Evolutionary conservation across 2,329 filamentous ascomycete species (phyloP), one percentile per base, ranked within the genome.

Genomic region (Hansfordia pulvinata): DNA sequence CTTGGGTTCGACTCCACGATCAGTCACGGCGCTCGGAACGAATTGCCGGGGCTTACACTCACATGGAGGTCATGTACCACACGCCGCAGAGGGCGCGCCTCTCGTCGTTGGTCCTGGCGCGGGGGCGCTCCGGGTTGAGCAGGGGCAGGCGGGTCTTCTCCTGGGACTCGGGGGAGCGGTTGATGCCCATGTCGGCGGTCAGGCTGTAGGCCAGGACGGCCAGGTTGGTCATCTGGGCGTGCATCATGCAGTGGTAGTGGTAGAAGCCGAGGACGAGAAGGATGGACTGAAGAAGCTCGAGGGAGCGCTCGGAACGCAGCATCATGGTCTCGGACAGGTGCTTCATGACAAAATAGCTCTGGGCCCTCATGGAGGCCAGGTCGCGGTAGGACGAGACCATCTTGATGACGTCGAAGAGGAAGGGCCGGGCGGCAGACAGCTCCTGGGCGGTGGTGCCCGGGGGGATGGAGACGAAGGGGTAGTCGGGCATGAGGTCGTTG

Each of bases 51-150:
- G 5, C n/a, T n/a, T n/a, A 26, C 8, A 46, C 60, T 39, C 47
- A 70, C 65, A 56, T 53, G 8, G 63, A 68, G 10, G 53, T 59
- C 17, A 71, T 33, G 31, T 67, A 70, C 58, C 65, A 72, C 2
- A 63, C 58, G 0, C 62, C 67, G 1, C 67, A 47, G 1, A 69
- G 47, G 0, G 58, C 52, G n/a, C 67, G 53, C 8, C 58, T 52
- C 33, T 71, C 66, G 20, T 70, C 66, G 6, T 63, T 56, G 0
- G 58, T 63, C 4, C 63, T 53, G 3, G 43, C 40, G 13, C 38
- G 43, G 1, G 54, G 49, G 17, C 48, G 38, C 10, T 51, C 49
- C 0, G 56, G 56, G 13, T 54, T 45, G 3, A 56, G 45, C 3
- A 60, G 48, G 42, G 62, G 49, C 7, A 63, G 33, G 16, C 49